Conservation (phyloP, 495 filamentous ascomycete genomes). For the Cercophora scortea region DNA sequence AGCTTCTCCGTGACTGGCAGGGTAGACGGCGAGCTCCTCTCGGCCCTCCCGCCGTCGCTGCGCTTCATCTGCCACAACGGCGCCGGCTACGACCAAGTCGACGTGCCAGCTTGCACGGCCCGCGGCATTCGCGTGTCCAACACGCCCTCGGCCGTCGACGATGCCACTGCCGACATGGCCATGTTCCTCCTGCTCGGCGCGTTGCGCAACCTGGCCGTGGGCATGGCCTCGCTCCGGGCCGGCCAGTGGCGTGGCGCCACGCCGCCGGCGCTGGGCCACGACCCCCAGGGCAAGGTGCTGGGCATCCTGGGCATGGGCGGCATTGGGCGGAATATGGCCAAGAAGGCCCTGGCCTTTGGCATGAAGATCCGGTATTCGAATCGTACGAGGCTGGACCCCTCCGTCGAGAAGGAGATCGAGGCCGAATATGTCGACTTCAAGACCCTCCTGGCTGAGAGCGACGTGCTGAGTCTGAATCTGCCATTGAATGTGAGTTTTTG, state of each 20-base stretch:
- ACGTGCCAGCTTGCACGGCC: conserved; percentile 60
- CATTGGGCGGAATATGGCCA: conserved; percentile 54
- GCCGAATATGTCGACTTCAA: conserved; percentile 65
- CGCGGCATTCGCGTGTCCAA: conserved; percentile 66
- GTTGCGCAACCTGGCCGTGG: conserved; percentile 59
- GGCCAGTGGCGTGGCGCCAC: conserved; percentile 52
- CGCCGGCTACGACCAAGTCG: conserved; percentile 77
- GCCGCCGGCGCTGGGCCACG: conserved; percentile 44
- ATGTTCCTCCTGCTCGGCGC: conserved; percentile 75
- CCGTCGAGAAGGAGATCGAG: conserved; percentile 48
- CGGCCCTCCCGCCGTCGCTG: conserved; percentile 54
- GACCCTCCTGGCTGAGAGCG: conserved; percentile 53
- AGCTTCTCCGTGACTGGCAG: conserved; percentile 61
- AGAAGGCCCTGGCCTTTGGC: conserved; percentile 49
- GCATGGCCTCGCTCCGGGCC: conserved; percentile 53
- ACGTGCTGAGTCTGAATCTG: conserved; percentile 71
- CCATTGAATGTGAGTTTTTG: conserved; percentile 55
- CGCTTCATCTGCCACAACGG: conserved; percentile 82
- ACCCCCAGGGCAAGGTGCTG: conserved; percentile 64
- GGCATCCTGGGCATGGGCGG: conserved; percentile 87
- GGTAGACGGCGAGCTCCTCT: conserved; percentile 59
- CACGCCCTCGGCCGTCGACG: conserved; percentile 70
- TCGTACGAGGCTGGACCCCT: conserved; percentile 33
- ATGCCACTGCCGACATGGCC: conserved; percentile 70
- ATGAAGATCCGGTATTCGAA: conserved; percentile 69